Conservation (phyloP, 345 rosid genomes). For the Brassica cretica region DNA sequence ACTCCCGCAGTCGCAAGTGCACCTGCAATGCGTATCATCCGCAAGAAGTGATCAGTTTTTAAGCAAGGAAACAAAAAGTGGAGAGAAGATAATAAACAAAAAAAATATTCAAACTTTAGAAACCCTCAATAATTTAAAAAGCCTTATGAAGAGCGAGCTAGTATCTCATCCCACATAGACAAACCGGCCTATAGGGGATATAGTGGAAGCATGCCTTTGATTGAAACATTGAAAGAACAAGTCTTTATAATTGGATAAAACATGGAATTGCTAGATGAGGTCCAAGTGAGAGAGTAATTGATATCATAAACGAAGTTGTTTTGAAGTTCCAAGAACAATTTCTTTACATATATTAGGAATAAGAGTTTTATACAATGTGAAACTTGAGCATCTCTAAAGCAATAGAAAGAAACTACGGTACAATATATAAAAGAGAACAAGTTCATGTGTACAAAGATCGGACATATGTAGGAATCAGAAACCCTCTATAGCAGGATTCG, state of each 20-base stretch:
- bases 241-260: not conserved
- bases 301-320: not conserved
- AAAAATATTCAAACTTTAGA: not conserved
- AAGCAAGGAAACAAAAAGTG: not conserved
- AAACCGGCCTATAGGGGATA: slow-evolving; percentile 2
- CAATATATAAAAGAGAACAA: not conserved
- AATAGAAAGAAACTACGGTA: not conserved
- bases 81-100: not conserved
- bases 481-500: not conserved
- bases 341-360: not conserved
- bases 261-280: not conserved
- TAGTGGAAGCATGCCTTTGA: not conserved
- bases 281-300: not conserved
- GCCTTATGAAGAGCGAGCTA: not conserved
- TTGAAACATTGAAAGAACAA: not conserved
- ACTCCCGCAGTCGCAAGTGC: slow-evolving; percentile 94
- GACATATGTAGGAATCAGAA: not conserved
- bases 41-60: not conserved
- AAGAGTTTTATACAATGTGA: not conserved
- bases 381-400: not conserved
- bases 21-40: slow-evolving; percentile 47
- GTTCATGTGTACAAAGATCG: not conserved
- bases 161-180: not conserved
- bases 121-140: not conserved
- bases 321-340: slow-evolving; percentile 4